Conservation (phyloP, 371 early-diverging fungal species). For the Apophysomyces ossiformis region DNA sequence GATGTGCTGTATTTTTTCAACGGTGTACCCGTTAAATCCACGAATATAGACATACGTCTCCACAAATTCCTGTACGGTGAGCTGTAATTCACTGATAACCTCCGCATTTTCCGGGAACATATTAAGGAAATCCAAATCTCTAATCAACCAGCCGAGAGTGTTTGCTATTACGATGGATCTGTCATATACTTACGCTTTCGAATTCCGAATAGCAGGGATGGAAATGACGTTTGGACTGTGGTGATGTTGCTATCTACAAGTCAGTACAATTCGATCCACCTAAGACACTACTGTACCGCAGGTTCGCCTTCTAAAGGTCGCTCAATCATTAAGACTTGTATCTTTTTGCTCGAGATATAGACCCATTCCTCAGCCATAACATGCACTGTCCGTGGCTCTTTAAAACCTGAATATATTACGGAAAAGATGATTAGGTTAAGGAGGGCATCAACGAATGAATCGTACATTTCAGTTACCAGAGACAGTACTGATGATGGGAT, state of each 20-base stretch:
- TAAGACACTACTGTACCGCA: slow-evolving; percentile 22
- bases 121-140: slow-evolving; percentile 64
- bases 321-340: slow-evolving; percentile 55
- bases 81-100: slow-evolving; percentile 53
- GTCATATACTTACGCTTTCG: slow-evolving; percentile 43
- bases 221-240: slow-evolving; percentile 34
- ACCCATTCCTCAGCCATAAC: slow-evolving; percentile 61
- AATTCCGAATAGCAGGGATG: slow-evolving; percentile 56
- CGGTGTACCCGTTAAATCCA: slow-evolving; percentile 57
- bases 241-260: slow-evolving; percentile 25
- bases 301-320: slow-evolving; percentile 61
- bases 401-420: slow-evolving; percentile 43
- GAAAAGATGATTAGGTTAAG: slow-evolving; percentile 2
- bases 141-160: slow-evolving; percentile 20
- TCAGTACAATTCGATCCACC: not conserved
- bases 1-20: slow-evolving; percentile 65
- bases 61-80: slow-evolving; percentile 59
- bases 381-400: slow-evolving; percentile 56
- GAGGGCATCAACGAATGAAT: slow-evolving; percentile 4
- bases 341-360: slow-evolving; percentile 52
- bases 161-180: not conserved
- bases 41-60: slow-evolving; percentile 68
- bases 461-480: slow-evolving; percentile 38
- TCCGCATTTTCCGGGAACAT: slow-evolving; percentile 58
- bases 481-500: slow-evolving; percentile 50